Conservation (phyloP, 257 asterid genomes). For the Cordia subcordata region DNA sequence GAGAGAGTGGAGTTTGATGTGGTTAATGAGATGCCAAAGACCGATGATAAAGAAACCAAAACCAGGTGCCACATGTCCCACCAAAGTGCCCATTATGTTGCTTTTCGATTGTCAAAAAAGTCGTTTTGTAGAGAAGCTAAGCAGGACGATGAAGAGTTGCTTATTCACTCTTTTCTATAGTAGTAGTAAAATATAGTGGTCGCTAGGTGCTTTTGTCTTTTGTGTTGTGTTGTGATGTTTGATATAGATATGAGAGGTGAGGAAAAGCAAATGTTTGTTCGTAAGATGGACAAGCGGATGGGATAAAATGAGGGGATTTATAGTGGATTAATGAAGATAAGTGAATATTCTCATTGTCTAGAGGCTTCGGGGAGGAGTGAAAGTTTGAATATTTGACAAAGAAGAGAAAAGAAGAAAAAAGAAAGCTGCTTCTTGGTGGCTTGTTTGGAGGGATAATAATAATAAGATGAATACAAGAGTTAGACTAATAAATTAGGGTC, state of each 20-base stretch:
- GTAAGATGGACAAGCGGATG: not conserved
- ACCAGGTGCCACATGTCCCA: slow-evolving; percentile 73
- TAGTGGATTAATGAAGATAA: slow-evolving; percentile 1
- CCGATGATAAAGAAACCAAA: slow-evolving; percentile 60
- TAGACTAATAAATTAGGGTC: no score
- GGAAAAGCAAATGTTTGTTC: no score
- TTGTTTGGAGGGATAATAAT: no score
- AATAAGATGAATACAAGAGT: no score
- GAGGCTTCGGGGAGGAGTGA: slow-evolving; percentile 18
- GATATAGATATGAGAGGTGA: not conserved
- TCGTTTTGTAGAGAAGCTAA: no score
- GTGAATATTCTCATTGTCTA: slow-evolving; percentile 3
- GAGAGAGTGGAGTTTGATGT: slow-evolving; percentile 50
- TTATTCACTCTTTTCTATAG: no score
- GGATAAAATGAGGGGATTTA: not conserved
- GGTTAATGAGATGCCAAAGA: slow-evolving; percentile 70
- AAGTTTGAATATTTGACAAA: slow-evolving; percentile 21
- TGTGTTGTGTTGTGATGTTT: not conserved
- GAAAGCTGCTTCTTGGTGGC: no score
- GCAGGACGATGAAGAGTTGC: no score
- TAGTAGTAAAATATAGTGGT: no score
- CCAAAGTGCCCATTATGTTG: slow-evolving; percentile 37
- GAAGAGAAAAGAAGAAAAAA: slow-evolving; percentile 24
- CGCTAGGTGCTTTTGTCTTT: not conserved
- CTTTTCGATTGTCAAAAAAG: no score